Base-by-base conservation (phyloP, 495 filamentous ascomycete species). In the Hapsidospora chrysogenum region DNA sequence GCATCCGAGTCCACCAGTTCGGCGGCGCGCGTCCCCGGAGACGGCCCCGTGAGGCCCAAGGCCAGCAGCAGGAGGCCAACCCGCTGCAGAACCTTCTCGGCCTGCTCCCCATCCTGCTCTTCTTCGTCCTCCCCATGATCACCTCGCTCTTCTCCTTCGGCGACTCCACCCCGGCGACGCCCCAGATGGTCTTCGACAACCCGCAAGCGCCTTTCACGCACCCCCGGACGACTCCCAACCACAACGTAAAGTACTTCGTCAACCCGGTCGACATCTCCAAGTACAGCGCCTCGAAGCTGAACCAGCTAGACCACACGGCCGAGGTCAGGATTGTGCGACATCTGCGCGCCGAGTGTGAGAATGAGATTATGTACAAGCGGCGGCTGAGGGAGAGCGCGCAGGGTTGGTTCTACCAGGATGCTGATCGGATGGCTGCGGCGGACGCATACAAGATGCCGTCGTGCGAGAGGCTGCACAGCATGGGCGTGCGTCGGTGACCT, bases 51-150 rank as follows among this genome's bases (percentile, higher is more conserved):
- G 64, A 80, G 48, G 62, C 76, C 18, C 66, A 78, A 39, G 53
- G 63, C 4, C n/a, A 14, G 46, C 61, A 40, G 57, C 68, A 41
- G 38, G 49, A 39, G 50, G 59, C 56, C 35, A 62, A 55, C 48
- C 54, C 41, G 29, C 74, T 44, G 58, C 66, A 48, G 54, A 80
- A 61, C 6, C 42, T 83, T 32, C 53, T 72, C 40, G 63, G 71
- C 30, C 63, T 96, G 4, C 63, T 96, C 2, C 89, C 87, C 15
- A 73, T 97, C 34, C 62, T 95, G 17, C 59, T 95, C 27, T 74
- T 97, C 39, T 87, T 97, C 53, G 49, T 95, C 29, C 70, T 96
- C 36, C 89, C 89, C 1, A 62, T 94, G 3, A 64, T 96, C 26
- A 80, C 81, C 6, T 80, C 77, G 6, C 56, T 93, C 15, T 85